Percentiles rank a stretch among this genome's conserved stretches.
Evolutionary conservation across 1,284 basidiomycete genomes (phyloP).

Genomic region (Paramarasmius palmivorus): DNA sequence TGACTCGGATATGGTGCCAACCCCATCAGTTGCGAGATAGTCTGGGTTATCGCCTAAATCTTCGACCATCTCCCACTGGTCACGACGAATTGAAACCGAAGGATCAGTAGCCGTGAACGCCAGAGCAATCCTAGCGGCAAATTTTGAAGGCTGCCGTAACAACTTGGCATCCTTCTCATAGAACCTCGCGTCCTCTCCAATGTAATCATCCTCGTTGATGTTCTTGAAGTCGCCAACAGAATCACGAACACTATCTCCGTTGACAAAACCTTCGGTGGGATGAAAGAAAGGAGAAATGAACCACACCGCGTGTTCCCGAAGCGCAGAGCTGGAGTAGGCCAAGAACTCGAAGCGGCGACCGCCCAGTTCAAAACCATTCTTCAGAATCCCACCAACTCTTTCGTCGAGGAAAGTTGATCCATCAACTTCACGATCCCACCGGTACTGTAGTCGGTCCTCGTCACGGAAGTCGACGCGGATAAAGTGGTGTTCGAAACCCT

Average conservation of each 20-base stretch:
- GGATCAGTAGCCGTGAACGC: slow-evolving; percentile 81
- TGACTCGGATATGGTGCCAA: slow-evolving; percentile 69
- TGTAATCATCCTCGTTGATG: slow-evolving; percentile 31
- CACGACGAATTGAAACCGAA: slow-evolving; percentile 54
- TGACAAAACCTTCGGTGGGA: slow-evolving; percentile 40
- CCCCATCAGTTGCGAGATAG: slow-evolving; percentile 71
- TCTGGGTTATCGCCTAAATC: slow-evolving; percentile 50
- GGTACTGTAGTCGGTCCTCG: slow-evolving; percentile 69
- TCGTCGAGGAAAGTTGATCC: slow-evolving; percentile 53
- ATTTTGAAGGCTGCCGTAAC: slow-evolving; percentile 67
- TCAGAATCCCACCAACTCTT: slow-evolving; percentile 65
- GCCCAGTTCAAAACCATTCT: slow-evolving; percentile 66
- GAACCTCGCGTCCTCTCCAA: slow-evolving; percentile 60
- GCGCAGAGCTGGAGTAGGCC: slow-evolving; percentile 71
- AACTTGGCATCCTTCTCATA: slow-evolving; percentile 31
- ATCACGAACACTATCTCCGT: slow-evolving; percentile 56
- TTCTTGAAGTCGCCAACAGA: slow-evolving; percentile 64
- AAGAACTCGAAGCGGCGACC: slow-evolving; percentile 72
- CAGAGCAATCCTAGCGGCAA: slow-evolving; percentile 79
- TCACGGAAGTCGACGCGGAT: slow-evolving; percentile 79
- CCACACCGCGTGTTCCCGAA: slow-evolving; percentile 78
- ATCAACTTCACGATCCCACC: slow-evolving; percentile 67
- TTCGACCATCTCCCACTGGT: slow-evolving; percentile 59
- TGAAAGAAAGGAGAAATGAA: slow-evolving; percentile 65
- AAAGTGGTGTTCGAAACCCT: slow-evolving; percentile 54